Evolutionary conservation across 768 basidiomycete genomes (phyloP).

Genomic region (Pisolithus marmoratus): DNA sequence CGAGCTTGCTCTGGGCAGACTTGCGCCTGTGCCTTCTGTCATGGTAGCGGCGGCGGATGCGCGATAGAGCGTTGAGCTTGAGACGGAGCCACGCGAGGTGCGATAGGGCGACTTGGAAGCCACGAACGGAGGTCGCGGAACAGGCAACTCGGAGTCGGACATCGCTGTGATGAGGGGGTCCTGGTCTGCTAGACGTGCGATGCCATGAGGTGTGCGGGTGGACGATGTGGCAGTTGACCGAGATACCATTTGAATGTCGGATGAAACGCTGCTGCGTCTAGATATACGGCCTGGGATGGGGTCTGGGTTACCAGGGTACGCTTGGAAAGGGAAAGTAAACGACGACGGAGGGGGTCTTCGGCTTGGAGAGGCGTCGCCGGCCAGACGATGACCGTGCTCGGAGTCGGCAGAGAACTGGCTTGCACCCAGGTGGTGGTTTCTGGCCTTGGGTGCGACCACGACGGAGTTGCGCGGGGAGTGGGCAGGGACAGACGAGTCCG

Average conservation of each 20-base stretch:
- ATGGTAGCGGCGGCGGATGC: constrained; percentile 18
- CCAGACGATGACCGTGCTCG: constrained; percentile 1
- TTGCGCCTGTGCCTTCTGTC: constrained; percentile 4
- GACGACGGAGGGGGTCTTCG: constrained; percentile 35
- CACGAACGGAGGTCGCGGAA: constrained; percentile 6
- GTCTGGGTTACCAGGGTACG: constrained; percentile 63
- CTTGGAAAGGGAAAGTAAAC: constrained; percentile 49
- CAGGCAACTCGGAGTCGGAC: not conserved
- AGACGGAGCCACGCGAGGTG: constrained; percentile 18
- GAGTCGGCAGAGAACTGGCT: constrained; percentile 10
- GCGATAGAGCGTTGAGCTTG: constrained; percentile 27
- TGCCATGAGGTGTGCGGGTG: constrained; percentile 17
- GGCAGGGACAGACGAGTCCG: constrained; percentile 15
- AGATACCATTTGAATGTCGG: constrained; percentile 20
- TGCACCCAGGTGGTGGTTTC: constrained; percentile 16
- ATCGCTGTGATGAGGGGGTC: not conserved
- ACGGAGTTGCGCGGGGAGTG: constrained; percentile 13
- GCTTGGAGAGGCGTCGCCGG: not conserved
- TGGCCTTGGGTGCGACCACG: constrained; percentile 12
- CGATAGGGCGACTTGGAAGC: constrained; percentile 37
- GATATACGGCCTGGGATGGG: constrained; percentile 43
- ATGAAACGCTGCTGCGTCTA: constrained; percentile 39
- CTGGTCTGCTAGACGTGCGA: not conserved
- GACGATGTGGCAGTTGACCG: constrained; percentile 17
- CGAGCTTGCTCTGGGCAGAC: constrained; percentile 37